These are phyloP conservation scores for Saitozyma podzolica DNA, from an alignment of 768 basidiomycete species.

Conservation along the genomic window DNA sequence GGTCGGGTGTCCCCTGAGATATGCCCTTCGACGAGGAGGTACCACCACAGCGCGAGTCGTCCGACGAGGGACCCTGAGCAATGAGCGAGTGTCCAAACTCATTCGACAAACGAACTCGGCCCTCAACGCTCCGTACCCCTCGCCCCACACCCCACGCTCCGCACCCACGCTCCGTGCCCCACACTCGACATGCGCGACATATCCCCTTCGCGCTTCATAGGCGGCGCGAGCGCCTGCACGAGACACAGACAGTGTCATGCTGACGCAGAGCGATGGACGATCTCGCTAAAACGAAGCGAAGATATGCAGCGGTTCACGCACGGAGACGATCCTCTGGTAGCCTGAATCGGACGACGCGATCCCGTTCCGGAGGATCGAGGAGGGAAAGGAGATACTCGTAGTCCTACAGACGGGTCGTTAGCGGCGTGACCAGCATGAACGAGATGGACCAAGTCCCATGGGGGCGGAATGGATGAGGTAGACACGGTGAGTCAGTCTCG, in stretches of 20 bases:
- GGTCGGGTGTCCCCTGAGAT: conserved; percentile 11
- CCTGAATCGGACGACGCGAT: conserved; percentile 22
- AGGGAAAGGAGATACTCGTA: conserved; percentile 18
- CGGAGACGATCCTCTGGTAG: conserved; percentile 13
- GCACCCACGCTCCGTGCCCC: not conserved
- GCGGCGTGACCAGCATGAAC: too few relatives aligned
- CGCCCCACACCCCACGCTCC: too few relatives aligned
- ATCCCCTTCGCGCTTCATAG: not conserved
- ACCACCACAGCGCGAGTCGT: conserved; percentile 30
- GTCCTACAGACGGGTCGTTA: conserved; percentile 6
- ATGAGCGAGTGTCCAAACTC: not conserved
- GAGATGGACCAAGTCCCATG: not conserved
- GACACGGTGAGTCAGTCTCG: not conserved
- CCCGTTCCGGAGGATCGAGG: conserved; percentile 13
- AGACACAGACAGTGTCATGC: too few relatives aligned
- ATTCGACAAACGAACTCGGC: not conserved
- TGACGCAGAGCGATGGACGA: too few relatives aligned
- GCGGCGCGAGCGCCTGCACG: not conserved
- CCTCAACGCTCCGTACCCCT: too few relatives aligned
- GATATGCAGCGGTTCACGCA: too few relatives aligned
- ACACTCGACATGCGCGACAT: not conserved
- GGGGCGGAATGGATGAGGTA: not conserved
- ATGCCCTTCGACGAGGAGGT: conserved; percentile 11
- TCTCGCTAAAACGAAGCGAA: too few relatives aligned
- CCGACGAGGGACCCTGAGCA: conserved; percentile 30